These are phyloP conservation scores for Silene coronaria DNA, from an alignment of 179 eudicot species.

Conservation along the genomic window DNA sequence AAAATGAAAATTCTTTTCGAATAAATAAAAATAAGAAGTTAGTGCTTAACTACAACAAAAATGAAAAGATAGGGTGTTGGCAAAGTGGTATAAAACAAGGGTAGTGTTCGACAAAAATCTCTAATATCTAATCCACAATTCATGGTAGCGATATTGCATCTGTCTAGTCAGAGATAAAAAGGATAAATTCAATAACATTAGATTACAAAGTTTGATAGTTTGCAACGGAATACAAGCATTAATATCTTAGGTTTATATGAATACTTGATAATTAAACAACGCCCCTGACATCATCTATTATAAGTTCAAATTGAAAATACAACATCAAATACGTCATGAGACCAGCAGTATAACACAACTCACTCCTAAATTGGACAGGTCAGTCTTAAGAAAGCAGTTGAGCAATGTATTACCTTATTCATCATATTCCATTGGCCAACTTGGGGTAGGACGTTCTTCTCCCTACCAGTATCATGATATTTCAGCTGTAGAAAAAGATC, in stretches of 20 bases:
- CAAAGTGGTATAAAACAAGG: too few relatives aligned
- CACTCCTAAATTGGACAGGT: background rate
- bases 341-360: background rate
- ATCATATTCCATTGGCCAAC: slow-evolving; percentile 98
- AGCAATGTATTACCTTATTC: slow-evolving; percentile 56
- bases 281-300: background rate
- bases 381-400: background rate
- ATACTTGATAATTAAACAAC: background rate
- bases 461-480: slow-evolving; percentile 81
- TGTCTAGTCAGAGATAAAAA: background rate
- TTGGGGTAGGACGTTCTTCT: slow-evolving; percentile 75
- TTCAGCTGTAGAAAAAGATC: slow-evolving; percentile 45
- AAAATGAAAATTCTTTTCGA: too few relatives aligned
- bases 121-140: background rate
- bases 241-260: background rate
- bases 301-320: background rate
- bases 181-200: background rate
- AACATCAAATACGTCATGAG: background rate
- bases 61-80: too few relatives aligned
- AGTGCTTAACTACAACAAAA: too few relatives aligned
- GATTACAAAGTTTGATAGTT: background rate
- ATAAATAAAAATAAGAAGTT: too few relatives aligned
- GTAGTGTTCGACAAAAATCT: too few relatives aligned
- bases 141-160: background rate
- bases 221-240: background rate